Conservation (phyloP, 1,139 yeast genomes). For the Yamadazyma blattariae region DNA sequence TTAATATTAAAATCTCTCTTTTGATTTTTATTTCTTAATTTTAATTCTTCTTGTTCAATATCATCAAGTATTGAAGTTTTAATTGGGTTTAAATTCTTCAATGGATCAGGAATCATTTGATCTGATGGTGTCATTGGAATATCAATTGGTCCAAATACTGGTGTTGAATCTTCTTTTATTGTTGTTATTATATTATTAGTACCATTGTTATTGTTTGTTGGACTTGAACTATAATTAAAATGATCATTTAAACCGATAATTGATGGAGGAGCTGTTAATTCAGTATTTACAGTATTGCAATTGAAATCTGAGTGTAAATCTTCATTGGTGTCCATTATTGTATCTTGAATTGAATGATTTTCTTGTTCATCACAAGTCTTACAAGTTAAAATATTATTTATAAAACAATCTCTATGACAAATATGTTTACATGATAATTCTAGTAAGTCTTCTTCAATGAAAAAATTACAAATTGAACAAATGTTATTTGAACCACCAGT, state of each 20-base stretch:
- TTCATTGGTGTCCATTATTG: background rate
- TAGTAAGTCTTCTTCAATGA: constrained; percentile 24
- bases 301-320: background rate
- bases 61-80: no score
- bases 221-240: background rate
- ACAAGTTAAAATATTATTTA: constrained; percentile 17
- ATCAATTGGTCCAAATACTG: constrained; percentile 13
- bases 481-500: constrained; percentile 4
- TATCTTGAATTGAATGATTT: background rate
- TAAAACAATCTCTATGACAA: constrained; percentile 30
- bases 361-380: constrained; percentile 12
- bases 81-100: constrained; percentile 4
- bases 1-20: background rate
- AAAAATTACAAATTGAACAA: constrained; percentile 32
- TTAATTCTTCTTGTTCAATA: background rate
- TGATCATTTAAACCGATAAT: background rate
- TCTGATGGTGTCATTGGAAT: constrained; percentile 24
- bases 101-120: constrained; percentile 25
- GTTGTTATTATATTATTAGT: background rate
- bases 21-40: background rate
- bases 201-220: background rate
- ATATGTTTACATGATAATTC: constrained; percentile 26
- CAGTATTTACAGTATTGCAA: background rate
- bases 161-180: constrained; percentile 6
- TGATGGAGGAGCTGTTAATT: constrained; percentile 1